Conservation (phyloP, 1,139 yeast species). For the Taphrina flavorubra region DNA sequence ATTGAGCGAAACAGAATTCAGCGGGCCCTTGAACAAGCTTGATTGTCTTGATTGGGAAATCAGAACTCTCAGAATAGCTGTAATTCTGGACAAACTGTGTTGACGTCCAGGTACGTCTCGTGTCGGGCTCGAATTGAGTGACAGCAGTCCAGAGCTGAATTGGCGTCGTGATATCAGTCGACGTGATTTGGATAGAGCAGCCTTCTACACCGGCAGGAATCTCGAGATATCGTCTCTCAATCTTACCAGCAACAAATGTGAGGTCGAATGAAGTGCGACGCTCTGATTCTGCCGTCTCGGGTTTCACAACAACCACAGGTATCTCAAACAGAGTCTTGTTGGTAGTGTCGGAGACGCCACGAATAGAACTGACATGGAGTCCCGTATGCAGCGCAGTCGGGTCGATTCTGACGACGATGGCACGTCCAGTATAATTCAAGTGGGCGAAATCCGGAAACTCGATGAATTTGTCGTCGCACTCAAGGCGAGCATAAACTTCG, state of each 20-base stretch:
- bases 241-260: constrained; percentile 38
- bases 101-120: constrained; percentile 38
- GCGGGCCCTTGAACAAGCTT: constrained; percentile 39
- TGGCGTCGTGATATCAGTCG: constrained; percentile 35
- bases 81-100: constrained; percentile 33
- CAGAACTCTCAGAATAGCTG: constrained; percentile 24
- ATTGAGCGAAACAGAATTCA: constrained; percentile 44
- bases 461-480: constrained; percentile 39
- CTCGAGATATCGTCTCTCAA: constrained; percentile 41
- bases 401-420: constrained; percentile 41
- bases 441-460: constrained; percentile 40
- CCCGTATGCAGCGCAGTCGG: constrained; percentile 40
- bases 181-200: constrained; percentile 32
- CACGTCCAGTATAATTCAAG: constrained; percentile 41
- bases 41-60: constrained; percentile 33
- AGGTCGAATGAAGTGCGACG: constrained; percentile 24
- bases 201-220: constrained; percentile 43
- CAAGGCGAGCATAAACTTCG: constrained; percentile 34
- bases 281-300: constrained; percentile 21
- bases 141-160: constrained; percentile 39
- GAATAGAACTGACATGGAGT: constrained; percentile 36
- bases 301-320: constrained; percentile 43
- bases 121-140: constrained; percentile 40
- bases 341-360: constrained; percentile 24
- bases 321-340: constrained; percentile 40